Base-by-base conservation (phyloP, 75 land plant genomes). In the Sequoia sempervirens region DNA sequence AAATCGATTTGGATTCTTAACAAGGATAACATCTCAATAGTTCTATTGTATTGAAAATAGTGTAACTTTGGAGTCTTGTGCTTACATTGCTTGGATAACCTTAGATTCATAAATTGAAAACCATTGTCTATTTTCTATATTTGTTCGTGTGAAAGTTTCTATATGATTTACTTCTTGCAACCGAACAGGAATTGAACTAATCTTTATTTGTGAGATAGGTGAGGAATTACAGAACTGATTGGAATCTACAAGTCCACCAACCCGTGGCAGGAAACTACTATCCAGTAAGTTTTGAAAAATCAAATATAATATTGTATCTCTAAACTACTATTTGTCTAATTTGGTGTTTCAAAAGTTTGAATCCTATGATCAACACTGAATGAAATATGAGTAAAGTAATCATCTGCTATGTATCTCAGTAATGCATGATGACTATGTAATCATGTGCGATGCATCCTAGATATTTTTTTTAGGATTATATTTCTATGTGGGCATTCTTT, bases 181-280 rank as follows among this genome's bases (percentile, higher is more conserved):
- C 10, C 2, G 38, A 1, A 30, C 15, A 47, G 23, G 41, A 17
- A 1, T 81, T 46, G 26, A 81, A 81, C 37, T 13, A 26, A 6
- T 52, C 45, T 36, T 40, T 61, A 43, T 85, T 54, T 80, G 28
- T 23, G 58, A 47, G 75, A 28, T 86, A 95, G 97, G 84, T 95
- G 32, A 88, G 95, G 66, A 90, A 95, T 86, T 89, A 88, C 81
- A 89, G 95, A 79, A 46, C 79, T 66, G 97, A 93, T 72, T 95
- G 96, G 96, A 4, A 73, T 38, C 89, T 95, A 34, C 12, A 86
- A 83, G 92, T 95, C 30, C 87, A 81, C 79, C 89, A 95, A 85
- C 95, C 95, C 7, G 86, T 90, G 13, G 95, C 96, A 30, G 96
- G 96, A 50, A 95, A 95, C 72, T 95, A 95, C 34, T 95, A 95